Percentiles rank a stretch among this genome's conserved stretches.
These are phyloP conservation scores for Heliocybe sulcata DNA, from an alignment of 1,284 basidiomycete species.

Conservation along the genomic window DNA sequence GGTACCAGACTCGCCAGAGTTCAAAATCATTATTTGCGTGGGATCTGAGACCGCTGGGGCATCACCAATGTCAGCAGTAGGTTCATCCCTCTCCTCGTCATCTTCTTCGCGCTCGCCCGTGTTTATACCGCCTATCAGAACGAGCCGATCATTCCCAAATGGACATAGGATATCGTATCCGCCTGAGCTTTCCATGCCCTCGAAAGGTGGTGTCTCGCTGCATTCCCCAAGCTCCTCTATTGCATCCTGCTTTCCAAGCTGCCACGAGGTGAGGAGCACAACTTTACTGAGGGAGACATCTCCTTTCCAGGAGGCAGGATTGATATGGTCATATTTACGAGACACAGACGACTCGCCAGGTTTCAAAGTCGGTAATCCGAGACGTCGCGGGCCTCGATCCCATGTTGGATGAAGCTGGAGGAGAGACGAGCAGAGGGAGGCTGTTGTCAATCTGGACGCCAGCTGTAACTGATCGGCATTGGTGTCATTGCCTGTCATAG, in stretches of 20 bases:
- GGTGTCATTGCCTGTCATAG: conserved; percentile 4
- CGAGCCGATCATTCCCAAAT: not conserved
- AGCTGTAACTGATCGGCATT: conserved; percentile 4
- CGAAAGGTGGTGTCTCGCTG: not conserved
- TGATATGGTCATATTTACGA: conserved; percentile 7
- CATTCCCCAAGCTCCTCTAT: not conserved
- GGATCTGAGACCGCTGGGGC: not conserved
- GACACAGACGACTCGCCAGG: not conserved
- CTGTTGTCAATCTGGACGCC: not conserved
- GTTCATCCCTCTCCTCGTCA: not conserved
- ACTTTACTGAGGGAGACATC: conserved; percentile 8
- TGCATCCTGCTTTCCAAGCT: not conserved
- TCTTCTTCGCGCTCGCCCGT: not conserved
- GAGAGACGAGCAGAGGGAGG: not conserved
- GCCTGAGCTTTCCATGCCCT: not conserved
- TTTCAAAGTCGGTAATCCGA: conserved; percentile 1
- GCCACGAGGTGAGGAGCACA: not conserved
- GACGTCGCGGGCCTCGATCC: conserved; percentile 4
- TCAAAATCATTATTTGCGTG: not conserved
- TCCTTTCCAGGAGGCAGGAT: conserved; percentile 9
- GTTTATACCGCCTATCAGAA: not conserved
- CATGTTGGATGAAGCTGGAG: conserved; percentile 3
- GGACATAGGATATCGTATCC: not conserved
- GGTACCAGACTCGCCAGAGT: not conserved
- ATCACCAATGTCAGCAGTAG: not conserved